Percentiles rank a stretch among this genome's conserved stretches.
Evolutionary conservation across 2,329 filamentous ascomycete genomes (phyloP).

Genomic region (Colletotrichum eleusines): DNA sequence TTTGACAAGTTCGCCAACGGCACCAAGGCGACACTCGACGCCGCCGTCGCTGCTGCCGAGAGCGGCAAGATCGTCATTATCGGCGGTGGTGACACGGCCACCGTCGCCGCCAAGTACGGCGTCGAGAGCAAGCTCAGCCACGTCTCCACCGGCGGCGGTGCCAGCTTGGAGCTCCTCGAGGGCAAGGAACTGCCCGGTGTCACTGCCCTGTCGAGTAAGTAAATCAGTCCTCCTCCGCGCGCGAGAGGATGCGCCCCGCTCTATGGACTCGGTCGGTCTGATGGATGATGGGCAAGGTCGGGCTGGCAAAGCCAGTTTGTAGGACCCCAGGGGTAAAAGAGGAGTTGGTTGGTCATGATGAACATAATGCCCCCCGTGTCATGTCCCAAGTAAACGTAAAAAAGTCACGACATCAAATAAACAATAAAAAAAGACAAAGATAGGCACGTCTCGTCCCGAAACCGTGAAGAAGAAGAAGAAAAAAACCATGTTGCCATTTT

Average conservation of each 20-base stretch:
- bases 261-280: constrained; percentile 45
- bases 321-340: constrained; percentile 41
- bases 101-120: constrained; percentile 96
- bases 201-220: constrained; percentile 85
- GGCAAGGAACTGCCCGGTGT: constrained; percentile 98
- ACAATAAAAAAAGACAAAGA: constrained; percentile 23
- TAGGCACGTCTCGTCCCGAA: background rate
- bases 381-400: constrained; percentile 28
- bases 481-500: background rate
- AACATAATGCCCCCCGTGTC: constrained; percentile 38
- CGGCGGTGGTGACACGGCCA: constrained; percentile 97
- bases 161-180: constrained; percentile 94
- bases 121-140: constrained; percentile 98
- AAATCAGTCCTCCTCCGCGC: constrained; percentile 48
- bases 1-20: constrained; percentile 93
- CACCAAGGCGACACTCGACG: constrained; percentile 92
- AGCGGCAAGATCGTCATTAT: constrained; percentile 97
- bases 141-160: constrained; percentile 96
- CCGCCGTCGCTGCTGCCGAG: constrained; percentile 83
- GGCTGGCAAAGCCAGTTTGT: constrained; percentile 52
- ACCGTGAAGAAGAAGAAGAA: background rate
- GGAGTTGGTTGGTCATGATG: constrained; percentile 26
- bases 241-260: constrained; percentile 20
- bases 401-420: constrained; percentile 33
- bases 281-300: constrained; percentile 50